Evolutionary conservation across 2,329 filamentous ascomycete genomes (phyloP).

Genomic region (Botryotinia narcissicola): DNA sequence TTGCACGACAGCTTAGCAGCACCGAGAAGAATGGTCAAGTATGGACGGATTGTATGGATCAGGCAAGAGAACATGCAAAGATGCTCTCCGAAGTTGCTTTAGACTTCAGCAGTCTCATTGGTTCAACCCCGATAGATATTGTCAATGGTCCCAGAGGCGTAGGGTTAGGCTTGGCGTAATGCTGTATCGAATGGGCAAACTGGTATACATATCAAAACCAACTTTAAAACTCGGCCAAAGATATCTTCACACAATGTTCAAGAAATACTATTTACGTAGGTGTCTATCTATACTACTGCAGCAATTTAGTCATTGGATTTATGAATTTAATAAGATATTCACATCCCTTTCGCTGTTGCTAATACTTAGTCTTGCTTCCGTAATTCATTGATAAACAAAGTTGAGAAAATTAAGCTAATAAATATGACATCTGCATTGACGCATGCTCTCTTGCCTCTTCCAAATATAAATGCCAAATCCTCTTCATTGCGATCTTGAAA

Average conservation of each 20-base stretch:
- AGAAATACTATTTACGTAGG: neutral
- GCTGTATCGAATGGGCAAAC: neutral
- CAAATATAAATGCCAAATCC: slow-evolving; percentile 5
- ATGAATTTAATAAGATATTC: neutral
- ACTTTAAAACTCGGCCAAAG: neutral
- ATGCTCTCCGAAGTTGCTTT: slow-evolving; percentile 83
- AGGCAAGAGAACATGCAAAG: slow-evolving; percentile 75
- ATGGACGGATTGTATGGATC: slow-evolving; percentile 80
- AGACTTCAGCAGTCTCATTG: slow-evolving; percentile 83
- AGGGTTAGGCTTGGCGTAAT: slow-evolving; percentile 41
- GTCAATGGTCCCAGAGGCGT: slow-evolving; percentile 39
- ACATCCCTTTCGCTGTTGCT: neutral
- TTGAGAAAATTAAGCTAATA: neutral
- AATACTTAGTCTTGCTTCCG: neutral
- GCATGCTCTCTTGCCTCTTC: slow-evolving; percentile 20
- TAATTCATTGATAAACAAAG: neutral
- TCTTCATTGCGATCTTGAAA: slow-evolving; percentile 13
- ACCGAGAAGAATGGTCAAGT: slow-evolving; percentile 72
- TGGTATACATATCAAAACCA: neutral
- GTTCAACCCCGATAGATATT: slow-evolving; percentile 46
- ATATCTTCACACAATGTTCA: neutral
- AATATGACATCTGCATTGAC: neutral
- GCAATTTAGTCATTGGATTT: neutral
- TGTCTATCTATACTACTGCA: neutral
- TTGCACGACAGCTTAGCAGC: slow-evolving; percentile 82